Evolutionary conservation across 495 filamentous ascomycete species (phyloP).

Genomic region (Podospora pseudocomata): DNA sequence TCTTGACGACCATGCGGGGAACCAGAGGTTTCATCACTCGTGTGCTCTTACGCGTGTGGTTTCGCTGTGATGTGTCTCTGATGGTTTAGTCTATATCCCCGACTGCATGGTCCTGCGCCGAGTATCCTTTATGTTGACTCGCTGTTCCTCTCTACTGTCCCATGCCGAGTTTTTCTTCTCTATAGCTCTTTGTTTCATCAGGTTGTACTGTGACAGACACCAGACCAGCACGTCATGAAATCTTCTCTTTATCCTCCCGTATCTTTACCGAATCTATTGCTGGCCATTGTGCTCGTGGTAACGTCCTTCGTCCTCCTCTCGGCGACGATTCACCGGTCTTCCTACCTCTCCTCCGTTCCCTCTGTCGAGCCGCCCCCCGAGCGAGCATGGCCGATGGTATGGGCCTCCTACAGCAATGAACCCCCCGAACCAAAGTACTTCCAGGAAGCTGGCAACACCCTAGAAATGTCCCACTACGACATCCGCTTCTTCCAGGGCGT

Average conservation of each 20-base stretch:
- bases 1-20: not conserved
- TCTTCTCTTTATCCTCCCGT: not conserved
- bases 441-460: constrained; percentile 54
- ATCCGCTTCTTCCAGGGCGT: constrained; percentile 58
- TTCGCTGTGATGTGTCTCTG: not conserved
- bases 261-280: not conserved
- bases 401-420: not conserved
- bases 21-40: not conserved
- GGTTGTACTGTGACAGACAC: not conserved
- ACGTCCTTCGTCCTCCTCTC: not conserved
- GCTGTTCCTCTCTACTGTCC: not conserved
- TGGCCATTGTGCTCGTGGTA: not conserved
- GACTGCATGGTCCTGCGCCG: not conserved
- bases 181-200: not conserved
- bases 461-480: constrained; percentile 68
- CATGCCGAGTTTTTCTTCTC: not conserved
- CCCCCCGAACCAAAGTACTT: constrained; percentile 43
- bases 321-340: not conserved
- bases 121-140: not conserved
- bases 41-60: not conserved
- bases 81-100: not conserved
- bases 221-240: not conserved
- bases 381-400: not conserved
- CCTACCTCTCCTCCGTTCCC: not conserved
- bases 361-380: not conserved